A percentile compares a stretch with the other conserved stretches of the same genome.
Evolutionary conservation across 2,329 filamentous ascomycete genomes (phyloP).

Genomic region (Botrytis elliptica): DNA sequence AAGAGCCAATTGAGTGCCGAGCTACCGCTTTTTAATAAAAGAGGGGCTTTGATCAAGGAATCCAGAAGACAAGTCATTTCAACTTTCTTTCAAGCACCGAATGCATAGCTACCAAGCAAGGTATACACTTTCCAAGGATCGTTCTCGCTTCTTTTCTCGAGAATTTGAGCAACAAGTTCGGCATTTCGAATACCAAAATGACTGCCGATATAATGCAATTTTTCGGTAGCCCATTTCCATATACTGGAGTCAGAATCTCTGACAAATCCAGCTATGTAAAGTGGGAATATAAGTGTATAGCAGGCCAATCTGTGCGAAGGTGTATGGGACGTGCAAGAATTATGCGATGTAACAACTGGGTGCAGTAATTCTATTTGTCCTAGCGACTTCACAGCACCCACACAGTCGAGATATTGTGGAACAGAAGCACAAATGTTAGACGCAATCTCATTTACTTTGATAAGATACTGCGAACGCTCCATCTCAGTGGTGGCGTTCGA

Average conservation of each 20-base stretch:
- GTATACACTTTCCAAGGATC: slow-evolving; percentile 23
- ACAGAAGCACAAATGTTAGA: slow-evolving; percentile 24
- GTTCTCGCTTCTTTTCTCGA: slow-evolving; percentile 13
- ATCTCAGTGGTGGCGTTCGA: neutral
- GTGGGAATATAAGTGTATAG: slow-evolving; percentile 25
- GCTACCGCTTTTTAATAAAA: neutral
- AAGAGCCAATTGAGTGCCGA: neutral
- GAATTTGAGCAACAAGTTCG: slow-evolving; percentile 23
- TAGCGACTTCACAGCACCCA: neutral
- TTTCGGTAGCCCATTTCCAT: slow-evolving; percentile 22
- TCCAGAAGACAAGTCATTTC: neutral
- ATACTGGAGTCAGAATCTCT: neutral
- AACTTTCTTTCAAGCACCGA: slow-evolving; percentile 16
- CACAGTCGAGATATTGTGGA: slow-evolving; percentile 24
- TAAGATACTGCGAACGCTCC: neutral
- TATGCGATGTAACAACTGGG: neutral
- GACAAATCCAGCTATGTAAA: slow-evolving; percentile 22
- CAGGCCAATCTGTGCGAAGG: slow-evolving; percentile 10
- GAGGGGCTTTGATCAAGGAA: neutral
- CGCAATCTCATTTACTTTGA: slow-evolving; percentile 14
- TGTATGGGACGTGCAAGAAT: neutral
- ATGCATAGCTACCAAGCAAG: slow-evolving; percentile 27
- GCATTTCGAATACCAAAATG: slow-evolving; percentile 28
- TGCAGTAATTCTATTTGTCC: neutral
- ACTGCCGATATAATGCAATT: slow-evolving; percentile 21